phyloP scores from a whole-genome alignment of 1,284 basidiomycete genomes.

The Veloporphyrellus conicus region DNA sequence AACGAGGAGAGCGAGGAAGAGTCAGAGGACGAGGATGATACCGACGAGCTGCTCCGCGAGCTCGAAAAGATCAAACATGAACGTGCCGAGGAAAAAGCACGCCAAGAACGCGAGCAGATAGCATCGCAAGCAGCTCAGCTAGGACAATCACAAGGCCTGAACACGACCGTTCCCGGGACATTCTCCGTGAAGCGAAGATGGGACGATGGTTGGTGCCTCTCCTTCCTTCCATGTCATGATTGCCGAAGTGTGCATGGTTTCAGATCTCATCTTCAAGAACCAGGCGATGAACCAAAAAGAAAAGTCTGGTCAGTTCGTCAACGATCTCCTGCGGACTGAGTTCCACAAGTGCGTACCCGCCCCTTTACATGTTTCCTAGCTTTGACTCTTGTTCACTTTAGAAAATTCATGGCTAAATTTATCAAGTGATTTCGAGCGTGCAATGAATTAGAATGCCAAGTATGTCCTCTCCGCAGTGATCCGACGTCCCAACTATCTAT shows the following conservation, averaged over 20 bases:
- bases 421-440: constrained; percentile 11
- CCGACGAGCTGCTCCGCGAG: constrained; percentile 86
- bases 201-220: constrained; percentile 74
- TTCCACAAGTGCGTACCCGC: constrained; percentile 72
- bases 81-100: constrained; percentile 85
- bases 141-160: constrained; percentile 59
- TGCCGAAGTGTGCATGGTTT: background rate
- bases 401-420: constrained; percentile 31
- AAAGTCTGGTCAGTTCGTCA: constrained; percentile 82
- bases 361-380: fast-evolving
- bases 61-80: constrained; percentile 94
- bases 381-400: constrained; percentile 8
- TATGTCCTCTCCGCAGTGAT: constrained; percentile 7
- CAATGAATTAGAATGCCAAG: background rate
- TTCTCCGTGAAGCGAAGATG: constrained; percentile 91
- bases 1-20: constrained; percentile 41
- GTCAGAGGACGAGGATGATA: constrained; percentile 68
- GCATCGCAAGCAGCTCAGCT: constrained; percentile 72
- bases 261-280: constrained; percentile 96
- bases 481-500: too few species aligned
- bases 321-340: constrained; percentile 87
- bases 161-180: constrained; percentile 73
- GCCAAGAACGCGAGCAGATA: constrained; percentile 73
- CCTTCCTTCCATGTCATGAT: background rate
- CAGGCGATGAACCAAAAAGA: constrained; percentile 71